phyloP scores from a whole-genome alignment of 441 rosid species.

The Kokia cookei region DNA sequence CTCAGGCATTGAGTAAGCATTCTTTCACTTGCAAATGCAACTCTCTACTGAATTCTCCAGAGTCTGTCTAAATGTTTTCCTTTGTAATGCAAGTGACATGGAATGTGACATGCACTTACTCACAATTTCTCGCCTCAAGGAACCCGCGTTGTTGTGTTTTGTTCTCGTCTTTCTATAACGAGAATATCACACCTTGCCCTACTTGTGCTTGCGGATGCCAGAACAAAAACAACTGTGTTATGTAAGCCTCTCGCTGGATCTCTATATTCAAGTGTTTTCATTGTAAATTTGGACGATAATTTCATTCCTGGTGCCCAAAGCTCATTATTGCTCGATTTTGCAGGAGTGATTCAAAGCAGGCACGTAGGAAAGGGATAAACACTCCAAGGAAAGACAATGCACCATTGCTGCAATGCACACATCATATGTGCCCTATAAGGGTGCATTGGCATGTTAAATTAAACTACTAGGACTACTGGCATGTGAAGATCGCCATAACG shows the following conservation, averaged over 20 bases:
- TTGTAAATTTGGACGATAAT: neutral
- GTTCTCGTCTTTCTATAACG: conserved; percentile 58
- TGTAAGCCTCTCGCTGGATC: conserved; percentile 28
- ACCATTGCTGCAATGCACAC: conserved; percentile 81
- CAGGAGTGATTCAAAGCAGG: conserved; percentile 57
- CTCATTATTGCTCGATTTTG: neutral
- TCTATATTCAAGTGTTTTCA: neutral
- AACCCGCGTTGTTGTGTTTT: conserved; percentile 70
- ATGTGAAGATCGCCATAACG: conserved; percentile 72
- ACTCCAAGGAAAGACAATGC: conserved; percentile 52
- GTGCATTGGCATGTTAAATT: conserved; percentile 90
- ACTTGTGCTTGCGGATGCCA: conserved; percentile 65
- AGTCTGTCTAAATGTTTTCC: neutral
- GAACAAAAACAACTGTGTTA: conserved; percentile 52
- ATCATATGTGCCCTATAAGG: conserved; percentile 84
- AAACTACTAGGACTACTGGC: conserved; percentile 78
- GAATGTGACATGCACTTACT: conserved; percentile 71
- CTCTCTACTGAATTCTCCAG: neutral
- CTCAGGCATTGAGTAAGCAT: conserved; percentile 62
- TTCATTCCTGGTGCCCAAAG: neutral
- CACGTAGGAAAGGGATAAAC: conserved; percentile 43
- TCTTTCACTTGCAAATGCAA: neutral
- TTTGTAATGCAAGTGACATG: conserved; percentile 55
- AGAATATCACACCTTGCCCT: conserved; percentile 52
- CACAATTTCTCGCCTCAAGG: conserved; percentile 57